Percentiles rank a stretch among this genome's conserved stretches.
Evolutionary conservation across 352 stramenopile genomes (phyloP).

Genomic region (Globisporangium viniferum): DNA sequence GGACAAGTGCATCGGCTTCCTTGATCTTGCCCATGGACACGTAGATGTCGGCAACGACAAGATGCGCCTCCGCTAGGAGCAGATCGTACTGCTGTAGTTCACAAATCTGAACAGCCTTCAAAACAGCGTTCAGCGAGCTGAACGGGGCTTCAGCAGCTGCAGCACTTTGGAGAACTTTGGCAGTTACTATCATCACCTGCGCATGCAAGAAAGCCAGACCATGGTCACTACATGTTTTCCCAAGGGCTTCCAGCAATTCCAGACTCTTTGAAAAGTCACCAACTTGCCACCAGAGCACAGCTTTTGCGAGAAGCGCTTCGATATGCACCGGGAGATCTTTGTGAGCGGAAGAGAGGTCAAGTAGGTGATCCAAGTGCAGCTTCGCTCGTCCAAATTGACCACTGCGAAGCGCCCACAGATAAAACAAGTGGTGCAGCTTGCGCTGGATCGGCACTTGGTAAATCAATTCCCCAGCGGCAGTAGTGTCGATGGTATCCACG

Average conservation of each 20-base stretch:
- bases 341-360: slow-evolving; percentile 38
- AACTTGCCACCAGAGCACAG: slow-evolving; percentile 26
- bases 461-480: slow-evolving; percentile 23
- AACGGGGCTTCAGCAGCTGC: slow-evolving; percentile 44
- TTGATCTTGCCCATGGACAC: slow-evolving; percentile 51
- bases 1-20: slow-evolving; percentile 44
- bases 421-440: slow-evolving; percentile 47
- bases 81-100: slow-evolving; percentile 51
- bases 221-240: slow-evolving; percentile 37
- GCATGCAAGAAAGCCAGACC: slow-evolving; percentile 44
- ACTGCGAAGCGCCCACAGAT: slow-evolving; percentile 45
- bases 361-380: slow-evolving; percentile 39
- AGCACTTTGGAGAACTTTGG: slow-evolving; percentile 33
- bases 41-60: slow-evolving; percentile 62
- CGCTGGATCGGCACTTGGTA: slow-evolving; percentile 39
- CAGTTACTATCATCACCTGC: slow-evolving; percentile 46
- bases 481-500: slow-evolving; percentile 20
- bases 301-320: slow-evolving; percentile 34
- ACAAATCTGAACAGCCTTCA: slow-evolving; percentile 51
- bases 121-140: slow-evolving; percentile 35
- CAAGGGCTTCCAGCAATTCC: slow-evolving; percentile 33
- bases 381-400: slow-evolving; percentile 39
- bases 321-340: slow-evolving; percentile 49
- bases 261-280: slow-evolving; percentile 42
- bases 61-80: slow-evolving; percentile 51